Conservation (phyloP, 495 filamentous ascomycete genomes). For the Trichoderma parareesei region DNA sequence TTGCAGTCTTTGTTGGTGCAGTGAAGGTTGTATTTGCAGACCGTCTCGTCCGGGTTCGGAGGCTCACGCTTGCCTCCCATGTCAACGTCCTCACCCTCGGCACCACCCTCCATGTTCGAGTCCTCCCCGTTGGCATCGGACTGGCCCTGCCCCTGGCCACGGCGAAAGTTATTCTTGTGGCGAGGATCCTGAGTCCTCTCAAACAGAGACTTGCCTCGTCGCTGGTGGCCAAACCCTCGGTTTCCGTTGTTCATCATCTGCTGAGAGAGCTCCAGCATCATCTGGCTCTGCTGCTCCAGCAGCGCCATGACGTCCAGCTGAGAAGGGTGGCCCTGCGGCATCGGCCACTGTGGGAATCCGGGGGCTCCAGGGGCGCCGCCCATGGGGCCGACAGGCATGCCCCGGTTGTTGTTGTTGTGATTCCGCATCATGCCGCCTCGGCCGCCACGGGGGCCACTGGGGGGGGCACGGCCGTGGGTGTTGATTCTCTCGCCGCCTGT, state of each 20-base stretch:
- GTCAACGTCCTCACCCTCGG: conserved; percentile 40
- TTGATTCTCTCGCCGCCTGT: conserved; percentile 71
- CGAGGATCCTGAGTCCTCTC: conserved; percentile 58
- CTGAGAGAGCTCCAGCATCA: conserved; percentile 61
- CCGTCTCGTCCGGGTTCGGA: conserved; percentile 48
- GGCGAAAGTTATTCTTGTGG: conserved; percentile 24
- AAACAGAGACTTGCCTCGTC: conserved; percentile 59
- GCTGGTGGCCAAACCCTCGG: conserved; percentile 21
- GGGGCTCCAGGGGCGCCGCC: conserved; percentile 32
- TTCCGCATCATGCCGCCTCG: conserved; percentile 42
- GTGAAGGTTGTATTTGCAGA: conserved; percentile 79
- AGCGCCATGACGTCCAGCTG: conserved; percentile 77
- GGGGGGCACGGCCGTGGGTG: conserved; percentile 59
- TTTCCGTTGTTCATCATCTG: conserved; percentile 51
- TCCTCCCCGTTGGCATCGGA: conserved; percentile 17
- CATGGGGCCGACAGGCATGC: conserved; percentile 31
- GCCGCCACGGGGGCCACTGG: conserved; percentile 57
- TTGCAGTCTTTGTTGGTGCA: conserved; percentile 86
- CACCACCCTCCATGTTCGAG: conserved; percentile 20
- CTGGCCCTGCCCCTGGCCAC: conserved; percentile 29
- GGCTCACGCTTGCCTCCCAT: conserved; percentile 43
- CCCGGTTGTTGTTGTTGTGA: conserved; percentile 39
- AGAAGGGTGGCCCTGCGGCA: conserved; percentile 38
- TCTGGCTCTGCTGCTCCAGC: conserved; percentile 80
- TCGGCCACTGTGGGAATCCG: conserved; percentile 37